Evolutionary conservation across 2,329 filamentous ascomycete species (phyloP), one percentile per base, ranked within the genome.

Genomic region (Microdochium trichocladiopsis): DNA sequence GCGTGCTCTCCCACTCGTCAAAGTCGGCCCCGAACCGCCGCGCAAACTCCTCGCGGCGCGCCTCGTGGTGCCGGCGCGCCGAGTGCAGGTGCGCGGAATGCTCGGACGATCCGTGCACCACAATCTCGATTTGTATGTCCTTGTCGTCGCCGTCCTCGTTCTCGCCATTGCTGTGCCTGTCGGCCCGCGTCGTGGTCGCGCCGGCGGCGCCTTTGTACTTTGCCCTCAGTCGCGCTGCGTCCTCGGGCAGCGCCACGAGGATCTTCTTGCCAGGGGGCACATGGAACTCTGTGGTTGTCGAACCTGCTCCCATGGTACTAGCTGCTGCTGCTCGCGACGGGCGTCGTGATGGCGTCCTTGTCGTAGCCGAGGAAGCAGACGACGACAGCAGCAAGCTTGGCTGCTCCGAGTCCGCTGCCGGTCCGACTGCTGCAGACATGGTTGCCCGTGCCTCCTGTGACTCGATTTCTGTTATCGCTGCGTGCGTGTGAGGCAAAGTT

Each of bases 231-330:
- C 61, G 60, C n/a, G 72, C 69, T 3, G 74, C 72, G 56, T 84
- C 80, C 58, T 82, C 77, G 1, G 82, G 82, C 1, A 75, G 66
- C 6, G 78, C 78, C 50, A 84, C 76, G 51, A 84, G 75, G 4
- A 84, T 71, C 56, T 74, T 74, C 51, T 72, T 73, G 24, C 82
- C 82, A 61, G 78, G 70, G 0, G 82, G 80, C 48, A 77, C 73
- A 2, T 77, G 60, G 54, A 84, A 79, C 54, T 82, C 76, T 6
- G 48, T 9, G 3, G 47, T n/a, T 41, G 43, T 45, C 51, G 21
- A 3, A 25, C 41, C 12, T 45, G 41, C 8, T 18, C 28, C 28
- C 36, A 12, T 31, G 8, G 8, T 14, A 8, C 14, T 14, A 8
- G 28, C 28, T 31, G 28, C 28, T 14, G 28, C 28, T 31, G 28